Base-by-base conservation (phyloP, 768 basidiomycete species). In the Naematelia aurantialba region DNA sequence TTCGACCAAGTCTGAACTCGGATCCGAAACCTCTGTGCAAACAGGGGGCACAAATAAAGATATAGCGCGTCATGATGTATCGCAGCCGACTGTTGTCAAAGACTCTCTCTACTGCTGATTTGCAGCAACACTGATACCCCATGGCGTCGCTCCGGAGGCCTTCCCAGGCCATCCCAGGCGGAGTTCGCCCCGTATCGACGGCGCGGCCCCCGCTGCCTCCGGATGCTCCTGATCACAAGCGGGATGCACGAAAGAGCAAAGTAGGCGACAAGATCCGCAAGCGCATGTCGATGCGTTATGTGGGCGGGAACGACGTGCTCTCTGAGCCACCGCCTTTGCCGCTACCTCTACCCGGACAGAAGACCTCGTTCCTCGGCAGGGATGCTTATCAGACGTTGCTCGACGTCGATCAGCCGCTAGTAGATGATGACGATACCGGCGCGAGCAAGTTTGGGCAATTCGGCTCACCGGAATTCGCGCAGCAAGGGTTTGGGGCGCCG, bases 261-360 rank as follows among this genome's bases (percentile, higher is more conserved):
- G 81, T 84, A 21, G 82, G 91, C 76, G 93, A 93, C 82, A 91
- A 89, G 80, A 91, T 96, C 78, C 91, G 91, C 83, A 91, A 91
- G 78, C 88, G 93, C 72, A 87, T 96, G 86, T 92, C 91, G 14
- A 89, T 87, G 83, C 86, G 92, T 74, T 96, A 89, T 83, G 89
- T 88, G 56, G 60, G 58, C 14, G 61, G 59, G 10, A 31, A 30
- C 3, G 63, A 63, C 2, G 56, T 63, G 55, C 42, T 66, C 22
- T 52, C 45, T 1, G 26, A 58, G 0, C 44, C 57, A 0, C 68
- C 70, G 11, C 62, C 68, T 12, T 51, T 68, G 0, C 44, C 57
- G 0, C 68, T 68, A 10, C 62, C 68, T 12, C 53, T 68, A 46
- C 66, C 72, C 4, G 69, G 62, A 10, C 60, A 60, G 52, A 42